Conservation (phyloP, 805 yeast genomes). For the Yarrowia phangngaensis region DNA sequence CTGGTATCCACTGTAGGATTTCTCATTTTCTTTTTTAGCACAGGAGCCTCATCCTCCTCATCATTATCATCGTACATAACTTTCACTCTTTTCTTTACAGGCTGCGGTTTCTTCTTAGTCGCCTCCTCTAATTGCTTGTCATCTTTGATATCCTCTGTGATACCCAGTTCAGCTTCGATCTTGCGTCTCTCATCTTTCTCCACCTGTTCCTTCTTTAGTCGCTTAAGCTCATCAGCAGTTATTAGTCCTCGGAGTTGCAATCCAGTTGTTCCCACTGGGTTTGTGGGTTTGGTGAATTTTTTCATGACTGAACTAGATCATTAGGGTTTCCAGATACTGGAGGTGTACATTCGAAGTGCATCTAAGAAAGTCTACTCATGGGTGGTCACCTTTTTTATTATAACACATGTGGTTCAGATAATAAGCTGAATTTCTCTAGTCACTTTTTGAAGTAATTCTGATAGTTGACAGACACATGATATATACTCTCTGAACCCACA, state of each 20-base stretch:
- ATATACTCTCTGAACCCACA: no score
- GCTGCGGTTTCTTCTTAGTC: slow-evolving; percentile 3
- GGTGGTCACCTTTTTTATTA: no score
- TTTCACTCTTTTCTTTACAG: slow-evolving; percentile 10
- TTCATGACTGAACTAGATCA: background rate
- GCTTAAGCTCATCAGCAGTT: slow-evolving; percentile 17
- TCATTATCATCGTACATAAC: slow-evolving; percentile 9
- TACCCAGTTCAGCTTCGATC: slow-evolving; percentile 11
- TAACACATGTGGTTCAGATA: no score
- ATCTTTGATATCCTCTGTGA: background rate
- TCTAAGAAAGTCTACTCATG: no score
- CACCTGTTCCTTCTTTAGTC: slow-evolving; percentile 23
- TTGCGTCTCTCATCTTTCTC: slow-evolving; percentile 17
- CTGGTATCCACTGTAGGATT: slow-evolving; percentile 9
- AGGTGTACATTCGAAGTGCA: no score
- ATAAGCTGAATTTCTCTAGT: no score
- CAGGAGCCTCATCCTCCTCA: slow-evolving; percentile 10
- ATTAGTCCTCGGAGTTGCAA: slow-evolving; percentile 7
- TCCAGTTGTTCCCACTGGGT: slow-evolving; percentile 7
- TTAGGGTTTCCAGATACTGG: no score
- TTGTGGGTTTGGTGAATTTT: slow-evolving; percentile 12
- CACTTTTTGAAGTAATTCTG: no score
- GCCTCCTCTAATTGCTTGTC: slow-evolving; percentile 1
- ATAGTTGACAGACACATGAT: no score
- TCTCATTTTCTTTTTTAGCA: slow-evolving; percentile 1